These are phyloP conservation scores for Dictyostelium intermedium DNA, from an alignment of 78 protist genomes.

Conservation along the genomic window DNA sequence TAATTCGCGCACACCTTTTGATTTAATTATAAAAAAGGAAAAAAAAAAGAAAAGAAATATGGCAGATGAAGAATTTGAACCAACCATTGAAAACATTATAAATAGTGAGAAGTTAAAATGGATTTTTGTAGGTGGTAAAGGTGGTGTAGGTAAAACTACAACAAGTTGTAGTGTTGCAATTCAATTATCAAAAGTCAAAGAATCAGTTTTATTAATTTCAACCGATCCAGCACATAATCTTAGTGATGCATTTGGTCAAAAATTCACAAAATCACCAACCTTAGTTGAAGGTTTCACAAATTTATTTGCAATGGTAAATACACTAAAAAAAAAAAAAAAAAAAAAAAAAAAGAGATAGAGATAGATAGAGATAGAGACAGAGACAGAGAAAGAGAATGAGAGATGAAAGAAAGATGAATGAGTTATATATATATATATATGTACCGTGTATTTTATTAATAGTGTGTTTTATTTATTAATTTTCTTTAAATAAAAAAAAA, in stretches of 20 bases:
- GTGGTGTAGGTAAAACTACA: slow-evolving; percentile 97
- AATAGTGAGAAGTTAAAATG: slow-evolving; percentile 82
- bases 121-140: slow-evolving; percentile 99
- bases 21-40: background rate
- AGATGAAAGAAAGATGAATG: no score
- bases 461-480: no score
- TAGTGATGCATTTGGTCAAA: slow-evolving; percentile 95
- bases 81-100: slow-evolving; percentile 50
- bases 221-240: slow-evolving; percentile 99
- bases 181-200: slow-evolving; percentile 72
- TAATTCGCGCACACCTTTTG: background rate
- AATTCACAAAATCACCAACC: slow-evolving; percentile 91
- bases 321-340: background rate
- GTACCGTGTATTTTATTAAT: background rate
- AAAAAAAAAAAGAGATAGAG: no score
- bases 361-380: no score
- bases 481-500: no score
- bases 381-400: no score
- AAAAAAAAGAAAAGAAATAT: background rate
- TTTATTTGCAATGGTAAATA: slow-evolving; percentile 92
- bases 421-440: background rate
- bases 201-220: slow-evolving; percentile 93
- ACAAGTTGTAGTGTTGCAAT: slow-evolving; percentile 83
- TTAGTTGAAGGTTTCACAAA: slow-evolving; percentile 88
- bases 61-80: slow-evolving; percentile 35